Evolutionary conservation across 169 alveolate genomes (phyloP).

Genomic region (Condylostoma magnum): DNA sequence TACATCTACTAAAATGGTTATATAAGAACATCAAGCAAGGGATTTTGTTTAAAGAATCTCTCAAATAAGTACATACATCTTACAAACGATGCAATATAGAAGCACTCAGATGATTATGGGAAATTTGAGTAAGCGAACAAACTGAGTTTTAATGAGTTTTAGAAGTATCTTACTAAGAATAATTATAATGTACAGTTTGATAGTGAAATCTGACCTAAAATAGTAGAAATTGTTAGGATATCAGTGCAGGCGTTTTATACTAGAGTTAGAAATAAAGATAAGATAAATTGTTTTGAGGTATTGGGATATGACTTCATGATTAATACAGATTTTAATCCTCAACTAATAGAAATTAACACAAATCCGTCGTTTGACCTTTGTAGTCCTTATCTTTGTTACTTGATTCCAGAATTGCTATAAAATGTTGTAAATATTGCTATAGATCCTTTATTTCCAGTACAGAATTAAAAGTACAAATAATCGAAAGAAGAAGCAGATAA

Average conservation of each 20-base stretch:
- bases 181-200: constrained; percentile 53
- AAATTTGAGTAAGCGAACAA: constrained; percentile 64
- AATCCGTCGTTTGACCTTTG: constrained; percentile 76
- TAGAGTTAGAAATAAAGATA: constrained; percentile 40
- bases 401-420: constrained; percentile 44
- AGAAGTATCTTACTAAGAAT: constrained; percentile 44
- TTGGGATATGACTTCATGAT: constrained; percentile 87
- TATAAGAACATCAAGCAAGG: constrained; percentile 53
- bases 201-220: constrained; percentile 60
- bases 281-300: constrained; percentile 71
- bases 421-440: constrained; percentile 41
- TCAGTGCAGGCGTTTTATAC: constrained; percentile 39
- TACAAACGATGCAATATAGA: constrained; percentile 71
- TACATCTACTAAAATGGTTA: constrained; percentile 65
- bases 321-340: constrained; percentile 75
- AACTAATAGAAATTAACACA: constrained; percentile 84
- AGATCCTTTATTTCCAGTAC: constrained; percentile 44
- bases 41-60: constrained; percentile 50
- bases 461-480: no score
- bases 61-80: constrained; percentile 57
- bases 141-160: constrained; percentile 48
- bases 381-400: constrained; percentile 20
- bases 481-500: no score
- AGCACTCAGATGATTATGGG: constrained; percentile 57
- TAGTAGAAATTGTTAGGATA: constrained; percentile 43